Conservation (phyloP, 2,329 filamentous ascomycete genomes). For the Hymenoscyphus fraxineus region DNA sequence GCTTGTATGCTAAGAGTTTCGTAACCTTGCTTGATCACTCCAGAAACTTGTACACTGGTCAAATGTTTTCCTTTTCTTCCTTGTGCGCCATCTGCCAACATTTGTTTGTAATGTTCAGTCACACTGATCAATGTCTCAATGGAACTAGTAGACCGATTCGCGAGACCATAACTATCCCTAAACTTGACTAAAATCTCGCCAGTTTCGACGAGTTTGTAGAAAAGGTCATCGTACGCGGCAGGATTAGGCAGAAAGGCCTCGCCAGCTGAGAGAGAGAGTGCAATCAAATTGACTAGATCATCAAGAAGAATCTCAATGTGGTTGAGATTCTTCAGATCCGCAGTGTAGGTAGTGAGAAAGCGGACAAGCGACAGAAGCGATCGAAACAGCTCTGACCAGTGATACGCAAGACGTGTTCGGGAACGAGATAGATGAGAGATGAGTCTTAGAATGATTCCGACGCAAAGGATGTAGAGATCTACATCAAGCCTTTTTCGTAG, state of each 20-base stretch:
- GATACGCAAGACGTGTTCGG: constrained; percentile 77
- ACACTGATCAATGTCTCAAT: constrained; percentile 83
- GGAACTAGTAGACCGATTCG: constrained; percentile 58
- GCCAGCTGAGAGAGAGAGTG: constrained; percentile 77
- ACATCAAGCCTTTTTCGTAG: constrained; percentile 80
- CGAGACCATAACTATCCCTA: constrained; percentile 67
- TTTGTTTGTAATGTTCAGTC: constrained; percentile 78
- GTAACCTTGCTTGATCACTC: constrained; percentile 94
- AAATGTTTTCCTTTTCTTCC: constrained; percentile 59
- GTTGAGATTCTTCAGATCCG: constrained; percentile 66
- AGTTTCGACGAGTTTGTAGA: constrained; percentile 96
- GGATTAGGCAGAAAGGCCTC: constrained; percentile 88
- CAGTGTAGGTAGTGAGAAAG: constrained; percentile 82
- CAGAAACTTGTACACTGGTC: constrained; percentile 78
- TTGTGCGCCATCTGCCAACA: constrained; percentile 61
- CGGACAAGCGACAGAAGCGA: constrained; percentile 82
- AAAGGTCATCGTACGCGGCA: constrained; percentile 88
- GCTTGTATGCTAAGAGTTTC: constrained; percentile 90
- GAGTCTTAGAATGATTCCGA: constrained; percentile 78
- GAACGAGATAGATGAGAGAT: constrained; percentile 81
- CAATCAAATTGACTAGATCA: constrained; percentile 75
- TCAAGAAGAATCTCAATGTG: constrained; percentile 72
- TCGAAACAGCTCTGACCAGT: constrained; percentile 95
- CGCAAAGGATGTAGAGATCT: constrained; percentile 74
- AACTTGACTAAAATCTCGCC: constrained; percentile 81